Evolutionary conservation across 192 early-diverging fungal genomes (phyloP).

Genomic region (Thoreauomyces humboldtii): DNA sequence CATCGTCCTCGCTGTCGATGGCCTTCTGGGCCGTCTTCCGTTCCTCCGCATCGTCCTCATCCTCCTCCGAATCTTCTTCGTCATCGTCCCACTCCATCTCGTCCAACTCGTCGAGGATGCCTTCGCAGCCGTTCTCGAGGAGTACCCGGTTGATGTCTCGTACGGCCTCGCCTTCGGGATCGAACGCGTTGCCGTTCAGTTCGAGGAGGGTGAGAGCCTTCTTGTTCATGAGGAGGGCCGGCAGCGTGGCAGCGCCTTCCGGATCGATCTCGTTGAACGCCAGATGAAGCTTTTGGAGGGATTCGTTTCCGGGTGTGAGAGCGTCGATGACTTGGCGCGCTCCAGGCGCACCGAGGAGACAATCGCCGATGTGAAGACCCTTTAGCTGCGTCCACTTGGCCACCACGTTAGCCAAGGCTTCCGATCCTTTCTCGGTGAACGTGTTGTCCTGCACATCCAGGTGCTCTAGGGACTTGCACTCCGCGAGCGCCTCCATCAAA

Average conservation of each 20-base stretch:
- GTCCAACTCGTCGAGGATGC: conserved; percentile 88
- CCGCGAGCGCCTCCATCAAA: conserved; percentile 64
- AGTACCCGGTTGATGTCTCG: conserved; percentile 71
- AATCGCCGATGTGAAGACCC: conserved; percentile 85
- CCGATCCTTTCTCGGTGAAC: conserved; percentile 78
- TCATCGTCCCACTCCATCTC: conserved; percentile 82
- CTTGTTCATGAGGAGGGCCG: conserved; percentile 65
- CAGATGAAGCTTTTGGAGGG: conserved; percentile 62
- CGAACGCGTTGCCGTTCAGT: conserved; percentile 91
- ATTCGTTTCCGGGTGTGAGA: conserved; percentile 55
- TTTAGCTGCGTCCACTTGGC: conserved; percentile 75
- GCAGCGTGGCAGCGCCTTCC: conserved; percentile 64
- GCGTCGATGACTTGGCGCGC: conserved; percentile 63
- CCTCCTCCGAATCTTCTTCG: conserved; percentile 51
- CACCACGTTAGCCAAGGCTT: conserved; percentile 74
- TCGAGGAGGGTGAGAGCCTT: conserved; percentile 64
- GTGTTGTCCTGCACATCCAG: conserved; percentile 98
- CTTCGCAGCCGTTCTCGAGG: conserved; percentile 63
- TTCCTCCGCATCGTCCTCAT: conserved; percentile 42
- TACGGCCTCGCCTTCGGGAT: conserved; percentile 76
- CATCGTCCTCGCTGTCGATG: conserved; percentile 40
- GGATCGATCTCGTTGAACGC: conserved; percentile 89
- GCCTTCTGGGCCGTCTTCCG: background rate
- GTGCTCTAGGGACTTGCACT: conserved; percentile 63
- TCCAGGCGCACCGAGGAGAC: conserved; percentile 76